Percentiles rank a stretch among this genome's conserved stretches.
Evolutionary conservation across 495 filamentous ascomycete species (phyloP).

Genomic region (Lasiosphaeris hirsuta): DNA sequence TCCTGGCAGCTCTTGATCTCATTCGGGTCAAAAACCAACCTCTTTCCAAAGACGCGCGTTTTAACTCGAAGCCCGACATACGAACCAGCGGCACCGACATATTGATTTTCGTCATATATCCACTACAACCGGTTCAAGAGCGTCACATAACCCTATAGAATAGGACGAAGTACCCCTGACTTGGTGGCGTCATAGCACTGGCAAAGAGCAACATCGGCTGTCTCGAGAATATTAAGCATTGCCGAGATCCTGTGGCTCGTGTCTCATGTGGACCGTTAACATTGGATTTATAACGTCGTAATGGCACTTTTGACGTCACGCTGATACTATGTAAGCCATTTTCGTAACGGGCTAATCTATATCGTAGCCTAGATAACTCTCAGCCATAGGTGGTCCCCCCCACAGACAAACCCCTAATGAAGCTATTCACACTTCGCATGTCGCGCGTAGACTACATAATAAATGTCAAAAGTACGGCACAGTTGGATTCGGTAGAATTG

Average conservation of each 20-base stretch:
- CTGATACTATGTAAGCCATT: too few species aligned
- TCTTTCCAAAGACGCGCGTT: background rate
- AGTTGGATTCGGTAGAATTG: too few species aligned
- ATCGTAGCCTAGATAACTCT: too few species aligned
- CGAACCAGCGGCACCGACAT: background rate
- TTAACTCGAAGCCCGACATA: background rate
- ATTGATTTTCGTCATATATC: background rate
- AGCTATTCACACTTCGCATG: too few species aligned
- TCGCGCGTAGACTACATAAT: too few species aligned
- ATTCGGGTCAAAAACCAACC: background rate
- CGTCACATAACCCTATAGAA: background rate
- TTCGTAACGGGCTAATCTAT: too few species aligned
- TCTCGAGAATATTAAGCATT: background rate
- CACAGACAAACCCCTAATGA: too few species aligned
- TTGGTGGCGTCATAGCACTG: background rate
- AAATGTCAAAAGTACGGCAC: too few species aligned
- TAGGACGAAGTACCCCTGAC: background rate
- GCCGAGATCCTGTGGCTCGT: background rate
- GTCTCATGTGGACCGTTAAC: too few species aligned
- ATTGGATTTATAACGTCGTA: too few species aligned
- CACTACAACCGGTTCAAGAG: background rate
- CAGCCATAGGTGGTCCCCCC: too few species aligned
- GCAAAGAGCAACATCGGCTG: background rate
- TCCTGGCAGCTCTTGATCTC: conserved; percentile 3
- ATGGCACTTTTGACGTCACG: too few species aligned